These are phyloP conservation scores for Chrysochromulina parva DNA, from an alignment of 78 protist species.

Conservation along the genomic window DNA sequence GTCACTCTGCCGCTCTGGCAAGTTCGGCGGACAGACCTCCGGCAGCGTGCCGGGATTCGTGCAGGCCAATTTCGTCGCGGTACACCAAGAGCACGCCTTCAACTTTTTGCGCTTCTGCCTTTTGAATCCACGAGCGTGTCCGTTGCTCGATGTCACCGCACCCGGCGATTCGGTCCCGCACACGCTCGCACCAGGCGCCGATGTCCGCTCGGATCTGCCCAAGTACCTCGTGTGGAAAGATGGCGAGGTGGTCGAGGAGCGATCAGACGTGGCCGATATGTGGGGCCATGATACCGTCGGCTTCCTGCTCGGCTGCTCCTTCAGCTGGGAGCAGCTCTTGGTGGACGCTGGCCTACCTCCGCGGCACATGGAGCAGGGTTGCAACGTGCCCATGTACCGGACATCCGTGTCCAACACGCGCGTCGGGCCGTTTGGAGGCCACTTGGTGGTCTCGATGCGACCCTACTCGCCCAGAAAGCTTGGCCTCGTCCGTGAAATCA, in stretches of 20 bases:
- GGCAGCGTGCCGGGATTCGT: conserved; percentile 4
- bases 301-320: no score
- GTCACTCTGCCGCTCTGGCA: no score
- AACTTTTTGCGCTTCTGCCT: background rate
- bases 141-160: background rate
- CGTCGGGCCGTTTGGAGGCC: background rate
- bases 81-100: background rate
- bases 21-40: no score
- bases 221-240: no score
- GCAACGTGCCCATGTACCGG: background rate
- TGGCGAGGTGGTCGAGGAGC: no score
- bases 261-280: no score
- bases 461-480: background rate
- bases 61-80: conserved; percentile 11
- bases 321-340: no score
- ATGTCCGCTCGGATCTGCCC: no score
- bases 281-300: no score
- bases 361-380: background rate
- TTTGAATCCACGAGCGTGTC: background rate
- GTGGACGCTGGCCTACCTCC: background rate
- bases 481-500: background rate
- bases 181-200: no score
- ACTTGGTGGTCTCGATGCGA: conserved; percentile 15
- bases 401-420: background rate
- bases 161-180: background rate